phyloP scores from a whole-genome alignment of 2,329 filamentous ascomycete species.

The Alternaria solani region DNA sequence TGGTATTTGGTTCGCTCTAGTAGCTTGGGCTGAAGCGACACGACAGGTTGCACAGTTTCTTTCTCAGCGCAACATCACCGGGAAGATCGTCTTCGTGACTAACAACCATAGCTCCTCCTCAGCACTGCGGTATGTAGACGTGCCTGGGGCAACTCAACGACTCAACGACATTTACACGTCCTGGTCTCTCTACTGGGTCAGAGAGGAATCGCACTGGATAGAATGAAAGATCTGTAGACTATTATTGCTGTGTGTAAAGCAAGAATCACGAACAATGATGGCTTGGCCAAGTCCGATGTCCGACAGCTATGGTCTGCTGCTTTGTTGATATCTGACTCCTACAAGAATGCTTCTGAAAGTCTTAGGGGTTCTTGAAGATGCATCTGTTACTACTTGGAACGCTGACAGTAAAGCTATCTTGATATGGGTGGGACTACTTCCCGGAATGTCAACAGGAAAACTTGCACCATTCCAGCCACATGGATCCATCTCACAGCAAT shows the following conservation, averaged over 20 bases:
- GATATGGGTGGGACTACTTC: no score
- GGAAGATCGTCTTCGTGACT: background rate
- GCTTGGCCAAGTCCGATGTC: background rate
- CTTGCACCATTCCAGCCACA: background rate
- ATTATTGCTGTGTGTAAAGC: background rate
- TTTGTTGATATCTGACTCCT: conserved; percentile 38
- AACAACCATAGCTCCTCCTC: background rate
- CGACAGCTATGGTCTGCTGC: conserved; percentile 62
- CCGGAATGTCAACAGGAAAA: background rate
- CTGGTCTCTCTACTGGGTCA: no score
- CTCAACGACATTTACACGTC: no score
- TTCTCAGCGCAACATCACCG: background rate
- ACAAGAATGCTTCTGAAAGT: conserved; percentile 46
- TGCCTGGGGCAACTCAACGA: no score
- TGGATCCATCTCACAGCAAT: background rate
- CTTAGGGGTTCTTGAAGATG: conserved; percentile 59
- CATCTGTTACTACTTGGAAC: background rate
- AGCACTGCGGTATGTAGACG: no score
- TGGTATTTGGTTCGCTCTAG: no score
- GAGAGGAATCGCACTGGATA: background rate
- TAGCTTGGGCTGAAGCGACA: background rate
- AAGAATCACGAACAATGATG: background rate
- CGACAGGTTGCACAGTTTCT: background rate
- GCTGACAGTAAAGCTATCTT: background rate
- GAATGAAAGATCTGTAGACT: background rate